Percentiles rank a stretch among this genome's conserved stretches.
Conservation (phyloP, 768 basidiomycete genomes). For the Arthromyces matolae region DNA sequence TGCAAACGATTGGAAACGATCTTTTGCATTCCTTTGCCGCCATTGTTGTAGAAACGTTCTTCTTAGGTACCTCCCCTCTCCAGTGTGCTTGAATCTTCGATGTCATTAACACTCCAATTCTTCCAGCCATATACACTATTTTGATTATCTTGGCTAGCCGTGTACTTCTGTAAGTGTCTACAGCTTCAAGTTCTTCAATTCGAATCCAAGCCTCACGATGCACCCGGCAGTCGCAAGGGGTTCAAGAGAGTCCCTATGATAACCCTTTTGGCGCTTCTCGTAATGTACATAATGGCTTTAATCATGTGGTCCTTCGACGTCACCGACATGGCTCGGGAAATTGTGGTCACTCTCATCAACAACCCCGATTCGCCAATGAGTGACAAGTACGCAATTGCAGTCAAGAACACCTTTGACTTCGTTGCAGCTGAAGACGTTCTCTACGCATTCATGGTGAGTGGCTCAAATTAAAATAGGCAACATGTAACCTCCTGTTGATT, state of each 20-base stretch:
- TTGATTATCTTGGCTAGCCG: constrained; percentile 6
- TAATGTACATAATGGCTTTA: constrained; percentile 12
- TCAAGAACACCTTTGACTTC: constrained; percentile 1
- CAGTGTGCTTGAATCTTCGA: not conserved
- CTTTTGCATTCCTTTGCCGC: constrained; percentile 3
- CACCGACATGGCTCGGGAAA: constrained; percentile 6
- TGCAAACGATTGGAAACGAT: constrained; percentile 12
- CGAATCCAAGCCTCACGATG: not conserved
- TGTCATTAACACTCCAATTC: not conserved
- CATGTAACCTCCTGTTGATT: not conserved
- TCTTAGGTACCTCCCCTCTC: constrained; percentile 1
- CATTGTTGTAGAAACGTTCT: constrained; percentile 11
- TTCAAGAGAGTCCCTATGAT: constrained; percentile 5
- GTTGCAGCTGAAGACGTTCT: constrained; percentile 2
- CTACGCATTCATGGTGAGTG: constrained; percentile 9
- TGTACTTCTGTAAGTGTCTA: constrained; percentile 3
- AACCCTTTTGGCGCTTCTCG: constrained; percentile 5
- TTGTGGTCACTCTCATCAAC: constrained; percentile 6
- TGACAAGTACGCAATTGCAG: constrained; percentile 7
- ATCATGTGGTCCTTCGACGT: constrained; percentile 11
- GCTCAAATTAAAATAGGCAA: not conserved
- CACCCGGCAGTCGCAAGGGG: constrained; percentile 6
- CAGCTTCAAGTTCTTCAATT: not conserved
- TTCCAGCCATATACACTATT: constrained; percentile 7
- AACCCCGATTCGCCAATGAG: constrained; percentile 2